Evolutionary conservation across 2,329 filamentous ascomycete species (phyloP).

Genomic region (Calonectria ilicicola): DNA sequence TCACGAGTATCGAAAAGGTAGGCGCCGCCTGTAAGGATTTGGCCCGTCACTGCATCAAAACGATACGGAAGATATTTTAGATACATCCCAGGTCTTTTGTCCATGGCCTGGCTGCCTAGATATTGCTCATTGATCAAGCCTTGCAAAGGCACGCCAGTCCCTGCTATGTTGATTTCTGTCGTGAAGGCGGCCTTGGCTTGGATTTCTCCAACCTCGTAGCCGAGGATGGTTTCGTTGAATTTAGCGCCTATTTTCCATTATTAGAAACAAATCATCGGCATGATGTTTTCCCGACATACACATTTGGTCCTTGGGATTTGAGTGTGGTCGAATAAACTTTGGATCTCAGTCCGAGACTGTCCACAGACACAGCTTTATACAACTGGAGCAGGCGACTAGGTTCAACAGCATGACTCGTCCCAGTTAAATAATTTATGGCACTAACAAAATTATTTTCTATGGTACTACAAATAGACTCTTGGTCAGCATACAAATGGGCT

Average conservation of each 20-base stretch:
- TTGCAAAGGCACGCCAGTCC: slow-evolving; percentile 22
- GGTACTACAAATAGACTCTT: not conserved
- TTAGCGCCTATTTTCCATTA: not conserved
- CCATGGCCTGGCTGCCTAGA: slow-evolving; percentile 30
- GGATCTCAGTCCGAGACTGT: not conserved
- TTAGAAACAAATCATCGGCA: not conserved
- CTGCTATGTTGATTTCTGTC: slow-evolving; percentile 27
- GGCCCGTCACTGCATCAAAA: slow-evolving; percentile 31
- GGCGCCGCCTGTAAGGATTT: slow-evolving; percentile 29
- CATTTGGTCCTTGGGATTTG: not conserved
- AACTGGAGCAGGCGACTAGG: not conserved
- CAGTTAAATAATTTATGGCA: not conserved
- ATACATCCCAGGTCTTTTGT: slow-evolving; percentile 32
- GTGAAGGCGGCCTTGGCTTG: slow-evolving; percentile 31
- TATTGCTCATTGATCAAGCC: slow-evolving; percentile 36
- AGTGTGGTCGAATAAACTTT: not conserved
- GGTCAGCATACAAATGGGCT: not conserved
- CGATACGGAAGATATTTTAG: slow-evolving; percentile 32
- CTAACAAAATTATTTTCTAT: not conserved
- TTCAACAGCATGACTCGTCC: not conserved
- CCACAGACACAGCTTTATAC: not conserved
- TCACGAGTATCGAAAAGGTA: slow-evolving; percentile 33
- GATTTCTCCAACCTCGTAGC: slow-evolving; percentile 23
- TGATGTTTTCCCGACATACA: not conserved
- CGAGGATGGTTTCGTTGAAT: not conserved